Evolutionary conservation across 805 yeast species (phyloP), one percentile per base, ranked within the genome.

Genomic region (Helenozyma rhizophorensis): DNA sequence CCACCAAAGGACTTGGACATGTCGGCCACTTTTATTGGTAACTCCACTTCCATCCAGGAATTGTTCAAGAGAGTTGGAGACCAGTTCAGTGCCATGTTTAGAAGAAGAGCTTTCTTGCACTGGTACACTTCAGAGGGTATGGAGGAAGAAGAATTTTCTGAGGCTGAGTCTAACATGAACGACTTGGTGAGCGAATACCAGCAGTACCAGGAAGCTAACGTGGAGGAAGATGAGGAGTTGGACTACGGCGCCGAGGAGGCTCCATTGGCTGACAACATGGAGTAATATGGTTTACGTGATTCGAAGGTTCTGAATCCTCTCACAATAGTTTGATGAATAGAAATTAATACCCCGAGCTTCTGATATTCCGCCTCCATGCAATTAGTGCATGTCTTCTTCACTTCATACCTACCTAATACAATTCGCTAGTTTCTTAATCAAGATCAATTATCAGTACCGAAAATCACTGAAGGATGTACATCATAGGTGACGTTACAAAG

Each of bases 111-210:
- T 44, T 88, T 88, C 78, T 80, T 88, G 67, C 96, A 88, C 65
- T 88, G 96, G 96, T 88, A 86, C 67, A 84, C 93, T 8, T 75
- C 81, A 49, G 96, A 88, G 65, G 96, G 96, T 69, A 88, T 88
- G 96, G 96, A 88, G 56, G 94, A 83, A 67, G 74, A 80, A 72
- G 96, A 88, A 68, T 88, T 88, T 63, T 77, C 87, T 37, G 96
- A 88, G 69, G 96, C 96, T 33, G 94, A 86, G 67, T 80, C 90
- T 34, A 84, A 88, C 60, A 78, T 88, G 88, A 76, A 75, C 49
- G 96, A 88, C 64, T 72, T 88, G 56, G 88, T 87, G 36, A 76
- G 80, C 54, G 96, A 88, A 65, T 67, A 88, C 59, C 93, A 85
- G 68, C 96, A 88, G 67, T 85, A 87, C 68, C 95, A 87, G 72